Evolutionary conservation across 352 stramenopile genomes (phyloP), one percentile per base, ranked within the genome.

Genomic region (Phytophthora pinifolia): DNA sequence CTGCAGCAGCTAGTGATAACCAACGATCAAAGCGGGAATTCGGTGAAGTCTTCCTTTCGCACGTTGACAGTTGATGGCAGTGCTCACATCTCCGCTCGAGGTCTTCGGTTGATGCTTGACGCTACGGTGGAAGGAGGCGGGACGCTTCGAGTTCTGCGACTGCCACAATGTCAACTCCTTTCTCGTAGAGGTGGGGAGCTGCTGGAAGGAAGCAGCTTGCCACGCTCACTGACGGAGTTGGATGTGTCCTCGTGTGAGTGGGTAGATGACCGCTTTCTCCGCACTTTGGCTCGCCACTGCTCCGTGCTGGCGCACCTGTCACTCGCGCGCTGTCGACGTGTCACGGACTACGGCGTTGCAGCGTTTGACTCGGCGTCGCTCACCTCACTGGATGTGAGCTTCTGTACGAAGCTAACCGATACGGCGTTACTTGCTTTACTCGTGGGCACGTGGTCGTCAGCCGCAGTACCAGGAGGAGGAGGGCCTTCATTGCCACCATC

Each of bases 311-410:
- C 52, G 8, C 56, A 54, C 1, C 31, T 88, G 8, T 65, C 61
- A 15, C 35, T 93, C 5, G 29, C 59, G 12, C 73, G 72, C 51
- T 93, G 83, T 38, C 67, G 69, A 29, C 60, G 64, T 17, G 45
- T 93, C 17, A 88, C 79, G 5, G 83, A 91, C 67, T 89, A 87
- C 35, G 83, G 80, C 10, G 54, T 91, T 34, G 72, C 62, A 30
- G 70, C 73, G 0, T 86, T 91, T 36, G 62, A 63, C 14, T 52
- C 46, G 18, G 47, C 61, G 4, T 50, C 62, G 20, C 56, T 91
- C 22, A 67, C 71, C 2, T 43, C 41, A n/a, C 48, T 93, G 6
- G 65, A 91, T 61, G 51, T 91, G 30, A 84, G 70, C 43, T 59
- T 66, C 31, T 86, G 82, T 43, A 65, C 66, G 8, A 75, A 74